Conservation (phyloP, 129 eudicot genomes). For the Arctium minus region DNA sequence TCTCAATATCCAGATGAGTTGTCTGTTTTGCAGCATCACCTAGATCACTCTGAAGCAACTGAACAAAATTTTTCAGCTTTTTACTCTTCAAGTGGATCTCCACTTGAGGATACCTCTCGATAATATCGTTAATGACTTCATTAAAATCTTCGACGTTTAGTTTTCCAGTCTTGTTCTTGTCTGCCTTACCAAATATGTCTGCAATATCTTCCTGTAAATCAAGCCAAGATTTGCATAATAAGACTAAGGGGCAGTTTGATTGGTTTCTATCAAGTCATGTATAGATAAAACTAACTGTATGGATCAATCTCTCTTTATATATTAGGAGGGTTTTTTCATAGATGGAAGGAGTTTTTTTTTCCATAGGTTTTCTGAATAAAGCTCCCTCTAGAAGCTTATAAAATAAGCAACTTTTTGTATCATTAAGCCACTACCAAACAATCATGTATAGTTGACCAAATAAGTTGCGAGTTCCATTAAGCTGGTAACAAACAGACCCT, state of each 20-base stretch:
- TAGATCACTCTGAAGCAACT: conserved; percentile 40
- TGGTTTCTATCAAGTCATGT: too few relatives aligned
- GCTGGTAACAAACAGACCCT: too few relatives aligned
- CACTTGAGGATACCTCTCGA: conserved; percentile 83
- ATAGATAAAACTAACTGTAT: too few relatives aligned
- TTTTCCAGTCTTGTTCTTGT: conserved; percentile 49
- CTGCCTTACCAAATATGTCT: conserved; percentile 67
- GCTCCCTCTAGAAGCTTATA: too few relatives aligned
- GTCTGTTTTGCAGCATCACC: conserved; percentile 26
- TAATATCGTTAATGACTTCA: conserved; percentile 58
- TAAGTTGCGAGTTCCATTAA: too few relatives aligned
- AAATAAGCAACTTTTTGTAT: too few relatives aligned
- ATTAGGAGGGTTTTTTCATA: too few relatives aligned
- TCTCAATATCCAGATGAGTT: conserved; percentile 51
- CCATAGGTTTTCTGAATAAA: too few relatives aligned
- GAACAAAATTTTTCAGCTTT: conserved; percentile 51
- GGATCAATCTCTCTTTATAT: too few relatives aligned
- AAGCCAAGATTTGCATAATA: not conserved
- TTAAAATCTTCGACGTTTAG: conserved; percentile 57
- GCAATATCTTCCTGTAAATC: conserved; percentile 66
- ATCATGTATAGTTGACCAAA: too few relatives aligned
- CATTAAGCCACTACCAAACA: too few relatives aligned
- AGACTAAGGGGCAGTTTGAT: not conserved
- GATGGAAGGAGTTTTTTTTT: too few relatives aligned
- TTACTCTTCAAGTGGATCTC: conserved; percentile 58